Evolutionary conservation across 352 stramenopile species (phyloP).

Genomic region (Phytophthora meadii): DNA sequence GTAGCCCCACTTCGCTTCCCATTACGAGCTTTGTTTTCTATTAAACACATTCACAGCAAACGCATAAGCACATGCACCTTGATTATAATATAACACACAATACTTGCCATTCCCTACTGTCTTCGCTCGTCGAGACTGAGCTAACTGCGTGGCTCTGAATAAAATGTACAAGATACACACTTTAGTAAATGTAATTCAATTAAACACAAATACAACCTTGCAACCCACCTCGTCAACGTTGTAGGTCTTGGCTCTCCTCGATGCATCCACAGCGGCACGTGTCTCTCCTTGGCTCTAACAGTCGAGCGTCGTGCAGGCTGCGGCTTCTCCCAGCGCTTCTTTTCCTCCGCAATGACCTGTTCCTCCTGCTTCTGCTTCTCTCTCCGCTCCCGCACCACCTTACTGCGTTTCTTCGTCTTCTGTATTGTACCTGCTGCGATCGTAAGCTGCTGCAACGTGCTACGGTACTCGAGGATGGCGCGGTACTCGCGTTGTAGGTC

Average conservation of each 20-base stretch:
- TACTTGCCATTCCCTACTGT: slow-evolving; percentile 21
- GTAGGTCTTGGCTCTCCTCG: slow-evolving; percentile 18
- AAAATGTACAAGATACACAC: too few species aligned
- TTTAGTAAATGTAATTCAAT: too few species aligned
- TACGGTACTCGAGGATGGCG: slow-evolving; percentile 53
- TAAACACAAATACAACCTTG: not conserved
- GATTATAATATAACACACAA: not conserved
- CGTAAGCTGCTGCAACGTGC: slow-evolving; percentile 48
- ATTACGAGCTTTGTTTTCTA: slow-evolving; percentile 31
- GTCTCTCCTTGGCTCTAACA: slow-evolving; percentile 8
- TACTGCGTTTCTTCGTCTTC: slow-evolving; percentile 32
- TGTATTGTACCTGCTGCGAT: slow-evolving; percentile 35
- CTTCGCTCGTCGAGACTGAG: slow-evolving; percentile 20
- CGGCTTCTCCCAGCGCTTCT: slow-evolving; percentile 26
- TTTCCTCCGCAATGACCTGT: slow-evolving; percentile 11
- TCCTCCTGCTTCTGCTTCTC: slow-evolving; percentile 24
- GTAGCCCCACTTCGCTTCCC: slow-evolving; percentile 22
- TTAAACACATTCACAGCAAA: slow-evolving; percentile 6
- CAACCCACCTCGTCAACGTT: slow-evolving; percentile 16
- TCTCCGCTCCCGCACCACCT: slow-evolving; percentile 14
- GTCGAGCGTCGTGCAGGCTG: slow-evolving; percentile 4
- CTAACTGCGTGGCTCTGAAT: slow-evolving; percentile 24
- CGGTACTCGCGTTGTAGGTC: slow-evolving; percentile 63
- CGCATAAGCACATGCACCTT: not conserved
- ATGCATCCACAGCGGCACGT: slow-evolving; percentile 24